These are phyloP conservation scores for Calocera cornea DNA, from an alignment of 768 basidiomycete species.

Conservation along the genomic window DNA sequence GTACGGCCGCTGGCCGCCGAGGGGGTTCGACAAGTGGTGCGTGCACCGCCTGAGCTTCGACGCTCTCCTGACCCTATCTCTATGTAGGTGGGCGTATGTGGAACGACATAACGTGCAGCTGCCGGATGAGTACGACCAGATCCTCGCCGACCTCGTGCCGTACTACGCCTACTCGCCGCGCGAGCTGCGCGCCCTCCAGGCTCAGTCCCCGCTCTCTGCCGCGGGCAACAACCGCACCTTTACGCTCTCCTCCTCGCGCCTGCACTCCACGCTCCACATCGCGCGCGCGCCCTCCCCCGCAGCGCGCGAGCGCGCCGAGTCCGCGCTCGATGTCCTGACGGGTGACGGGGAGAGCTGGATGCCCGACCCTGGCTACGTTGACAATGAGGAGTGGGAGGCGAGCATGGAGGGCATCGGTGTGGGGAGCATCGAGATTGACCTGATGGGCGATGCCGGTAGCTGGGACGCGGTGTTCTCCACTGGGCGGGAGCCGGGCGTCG, in stretches of 20 bases:
- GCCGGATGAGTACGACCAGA: constrained; percentile 44
- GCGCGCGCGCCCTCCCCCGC: constrained; percentile 13
- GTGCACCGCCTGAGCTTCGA: neutral
- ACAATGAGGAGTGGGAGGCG: constrained; percentile 2
- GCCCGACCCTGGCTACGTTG: neutral
- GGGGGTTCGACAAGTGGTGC: constrained; percentile 36
- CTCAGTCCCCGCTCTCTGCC: constrained; percentile 8
- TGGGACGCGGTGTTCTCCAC: constrained; percentile 6
- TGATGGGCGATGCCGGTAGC: neutral
- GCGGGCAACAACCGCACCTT: constrained; percentile 17
- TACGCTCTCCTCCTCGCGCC: constrained; percentile 8
- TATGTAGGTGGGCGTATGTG: constrained; percentile 36
- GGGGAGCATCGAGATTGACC: constrained; percentile 1
- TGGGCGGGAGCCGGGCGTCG: constrained; percentile 14
- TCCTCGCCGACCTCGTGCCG: constrained; percentile 31
- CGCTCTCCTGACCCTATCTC: neutral
- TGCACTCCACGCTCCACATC: neutral
- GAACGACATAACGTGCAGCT: constrained; percentile 34
- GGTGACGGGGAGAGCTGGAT: constrained; percentile 16
- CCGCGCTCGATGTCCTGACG: constrained; percentile 14
- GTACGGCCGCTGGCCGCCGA: constrained; percentile 28
- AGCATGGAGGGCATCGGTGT: neutral
- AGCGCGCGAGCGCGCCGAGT: constrained; percentile 11
- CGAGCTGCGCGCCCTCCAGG: constrained; percentile 12
- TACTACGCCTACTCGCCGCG: constrained; percentile 25